Percentiles rank a stretch among this genome's conserved stretches.
Evolutionary conservation across 306 rosid genomes (phyloP).

Genomic region (Aeschynomene evenia): DNA sequence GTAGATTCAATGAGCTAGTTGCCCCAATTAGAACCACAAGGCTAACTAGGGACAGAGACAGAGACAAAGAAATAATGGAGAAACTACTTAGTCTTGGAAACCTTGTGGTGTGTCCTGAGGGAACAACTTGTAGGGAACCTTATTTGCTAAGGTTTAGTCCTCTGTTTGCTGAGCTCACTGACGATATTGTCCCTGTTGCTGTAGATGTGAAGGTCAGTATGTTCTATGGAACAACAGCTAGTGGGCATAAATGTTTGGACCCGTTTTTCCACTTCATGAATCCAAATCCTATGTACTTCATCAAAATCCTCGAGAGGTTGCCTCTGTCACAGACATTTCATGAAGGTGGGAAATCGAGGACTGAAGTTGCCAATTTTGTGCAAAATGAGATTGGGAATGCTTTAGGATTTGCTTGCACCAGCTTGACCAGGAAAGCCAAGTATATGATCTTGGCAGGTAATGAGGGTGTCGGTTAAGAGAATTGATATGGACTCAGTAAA

Average conservation of each 20-base stretch:
- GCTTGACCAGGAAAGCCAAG: conserved; percentile 63
- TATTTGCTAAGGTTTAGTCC: conserved; percentile 74
- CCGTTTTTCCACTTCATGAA: conserved; percentile 50
- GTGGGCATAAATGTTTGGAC: conserved; percentile 57
- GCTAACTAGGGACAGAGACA: conserved; percentile 52
- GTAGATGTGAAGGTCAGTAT: conserved; percentile 47
- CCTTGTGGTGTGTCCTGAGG: conserved; percentile 79
- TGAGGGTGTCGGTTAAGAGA: conserved; percentile 33
- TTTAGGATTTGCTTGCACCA: conserved; percentile 58
- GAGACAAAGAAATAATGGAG: conserved; percentile 48
- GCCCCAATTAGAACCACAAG: conserved; percentile 53
- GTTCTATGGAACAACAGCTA: conserved; percentile 72
- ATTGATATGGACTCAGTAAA: no score
- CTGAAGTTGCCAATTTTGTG: conserved; percentile 72
- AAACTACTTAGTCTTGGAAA: conserved; percentile 42
- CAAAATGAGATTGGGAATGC: conserved; percentile 53
- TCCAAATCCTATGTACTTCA: conserved; percentile 44
- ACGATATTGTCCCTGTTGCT: conserved; percentile 67
- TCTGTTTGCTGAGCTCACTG: conserved; percentile 60
- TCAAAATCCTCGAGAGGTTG: conserved; percentile 38
- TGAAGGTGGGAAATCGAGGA: conserved; percentile 44
- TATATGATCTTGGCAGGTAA: conserved; percentile 62
- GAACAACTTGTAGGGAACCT: conserved; percentile 83
- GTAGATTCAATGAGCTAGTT: conserved; percentile 47
- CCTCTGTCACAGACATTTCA: conserved; percentile 37